Evolutionary conservation across 1,284 basidiomycete genomes (phyloP), one percentile per base, ranked within the genome.

Genomic region (Cutaneotrichosporon dermatis): DNA sequence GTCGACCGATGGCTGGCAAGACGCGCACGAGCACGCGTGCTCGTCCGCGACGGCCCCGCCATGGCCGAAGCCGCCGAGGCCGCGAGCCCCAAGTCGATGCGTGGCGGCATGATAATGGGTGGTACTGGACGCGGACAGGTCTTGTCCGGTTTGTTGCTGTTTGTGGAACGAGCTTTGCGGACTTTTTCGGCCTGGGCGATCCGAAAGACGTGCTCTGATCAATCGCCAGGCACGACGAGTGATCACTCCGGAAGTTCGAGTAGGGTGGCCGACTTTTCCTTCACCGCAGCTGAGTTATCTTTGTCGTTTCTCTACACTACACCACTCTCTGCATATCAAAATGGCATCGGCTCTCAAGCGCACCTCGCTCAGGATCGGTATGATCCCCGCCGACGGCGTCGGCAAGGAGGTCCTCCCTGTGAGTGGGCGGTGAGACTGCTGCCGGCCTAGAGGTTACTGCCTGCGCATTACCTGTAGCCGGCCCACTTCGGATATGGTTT

Each of bases 341-440:
- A 62, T 45, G 69, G 69, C 48, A 71, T 76, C 63, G 66, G 69
- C 69, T 72, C 71, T 71, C 71, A 66, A 66, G 51, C 67, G 74
- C 58, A 65, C 68, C 55, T 48, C 76, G n/a, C 83, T 94, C 62
- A 90, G 83, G 71, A 86, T 99, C 76, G 95, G 94, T 42, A 87
- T 99, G 79, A 92, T 99, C 73, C 94, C 95, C 39, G 96, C 92
- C 34, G 95, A 99, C 76, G 96, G 95, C 41, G 97, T 99, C 74
- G 96, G 95, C 41, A 74, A 75, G 64, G 75, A 78, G 63, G 78
- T 75, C 53, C 64, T 77, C 51, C 73, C 74, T 49, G 74, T 73
- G 54, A 62, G 70, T 72, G 46, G 25, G 25, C n/a, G n/a, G n/a
- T n/a, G n/a, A n/a, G n/a, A n/a, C n/a, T n/a, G n/a, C n/a, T n/a